Evolutionary conservation across 768 basidiomycete species (phyloP), one percentile per base, ranked within the genome.

Genomic region (Hypholoma sublateritium): DNA sequence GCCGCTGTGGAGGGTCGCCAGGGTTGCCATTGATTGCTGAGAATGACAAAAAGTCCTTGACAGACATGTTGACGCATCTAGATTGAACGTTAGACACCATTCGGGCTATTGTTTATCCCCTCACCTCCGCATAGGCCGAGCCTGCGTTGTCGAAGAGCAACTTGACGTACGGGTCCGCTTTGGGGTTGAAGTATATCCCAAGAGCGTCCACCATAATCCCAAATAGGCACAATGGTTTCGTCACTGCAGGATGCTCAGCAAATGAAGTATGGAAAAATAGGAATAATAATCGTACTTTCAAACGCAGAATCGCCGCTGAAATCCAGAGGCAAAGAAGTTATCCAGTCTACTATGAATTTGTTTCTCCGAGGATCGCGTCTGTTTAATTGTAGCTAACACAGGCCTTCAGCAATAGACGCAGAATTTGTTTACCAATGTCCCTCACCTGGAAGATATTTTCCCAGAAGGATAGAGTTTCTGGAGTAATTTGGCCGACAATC

Each of bases 251-350:
- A 6, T 22, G 14, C 42, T 50, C 19, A 59, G 48, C 42, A 47
- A 53, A 48, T 37, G 47, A 45, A 32, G 9, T 49, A 19, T 50
- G 21, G 19, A 37, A 24, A 4, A 14, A 2, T 25, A 45, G 25
- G 43, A 37, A 55, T 32, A 41, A 50, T 36, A 55, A 55, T 25
- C 35, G 28, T 25, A 91, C 93, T 88, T 61, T 87, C 82, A 69
- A 97, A 97, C 2, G 92, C 91, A 25, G 93, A 96, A 61, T 91
- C 90, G 45, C 87, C 83, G 35, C 83, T 81, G 69, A 95, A 92
- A 61, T 97, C 94, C 4, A 93, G 74, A 1, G 89, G 87, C 2
- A 93, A 77, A 17, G 81, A 75, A 32, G 89, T 66, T 55, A 94
- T 84, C 85, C 91, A 95, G 59, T 90, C 80, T 17, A 94, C 77